Conservation (phyloP, 1,284 basidiomycete species). For the Xerocomus minutiporus region DNA sequence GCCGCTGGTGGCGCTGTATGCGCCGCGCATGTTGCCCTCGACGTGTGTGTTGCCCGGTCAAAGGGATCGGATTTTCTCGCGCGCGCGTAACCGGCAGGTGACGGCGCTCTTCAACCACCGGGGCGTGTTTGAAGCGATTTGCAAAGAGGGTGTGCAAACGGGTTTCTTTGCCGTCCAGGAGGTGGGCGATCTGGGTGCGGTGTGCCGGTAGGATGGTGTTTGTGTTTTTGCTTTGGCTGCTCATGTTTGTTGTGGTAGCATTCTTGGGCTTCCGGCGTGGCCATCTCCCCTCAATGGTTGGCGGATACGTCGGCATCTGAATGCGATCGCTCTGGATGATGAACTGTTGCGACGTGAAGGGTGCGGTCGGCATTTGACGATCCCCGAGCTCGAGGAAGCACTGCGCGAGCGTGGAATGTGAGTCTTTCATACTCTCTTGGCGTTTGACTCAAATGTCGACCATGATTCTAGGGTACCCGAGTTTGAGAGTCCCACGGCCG, state of each 20-base stretch:
- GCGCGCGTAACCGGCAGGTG: slow-evolving; percentile 53
- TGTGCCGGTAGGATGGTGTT: slow-evolving; percentile 35
- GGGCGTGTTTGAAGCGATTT: slow-evolving; percentile 34
- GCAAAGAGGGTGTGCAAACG: slow-evolving; percentile 20
- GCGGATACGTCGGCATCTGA: slow-evolving; percentile 55
- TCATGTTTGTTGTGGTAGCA: slow-evolving; percentile 32
- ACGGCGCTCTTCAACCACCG: slow-evolving; percentile 31
- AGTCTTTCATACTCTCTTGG: slow-evolving; percentile 22
- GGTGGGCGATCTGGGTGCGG: slow-evolving; percentile 29
- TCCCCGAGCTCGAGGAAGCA: slow-evolving; percentile 54
- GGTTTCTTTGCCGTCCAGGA: slow-evolving; percentile 29
- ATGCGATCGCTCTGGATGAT: slow-evolving; percentile 57
- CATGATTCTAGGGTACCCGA: slow-evolving; percentile 23
- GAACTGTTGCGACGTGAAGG: slow-evolving; percentile 49
- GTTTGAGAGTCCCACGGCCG: slow-evolving; percentile 33
- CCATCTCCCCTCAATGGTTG: slow-evolving; percentile 46
- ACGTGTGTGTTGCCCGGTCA: slow-evolving; percentile 86
- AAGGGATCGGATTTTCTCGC: slow-evolving; percentile 61
- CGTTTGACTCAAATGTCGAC: background rate
- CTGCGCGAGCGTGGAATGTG: slow-evolving; percentile 73
- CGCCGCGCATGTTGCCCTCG: slow-evolving; percentile 80
- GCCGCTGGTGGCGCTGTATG: slow-evolving; percentile 81
- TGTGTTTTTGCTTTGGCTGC: background rate
- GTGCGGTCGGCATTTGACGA: slow-evolving; percentile 42
- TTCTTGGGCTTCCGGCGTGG: slow-evolving; percentile 55